phyloP scores from a whole-genome alignment of 2,329 filamentous ascomycete species.

The Stenocarpella maydis region DNA sequence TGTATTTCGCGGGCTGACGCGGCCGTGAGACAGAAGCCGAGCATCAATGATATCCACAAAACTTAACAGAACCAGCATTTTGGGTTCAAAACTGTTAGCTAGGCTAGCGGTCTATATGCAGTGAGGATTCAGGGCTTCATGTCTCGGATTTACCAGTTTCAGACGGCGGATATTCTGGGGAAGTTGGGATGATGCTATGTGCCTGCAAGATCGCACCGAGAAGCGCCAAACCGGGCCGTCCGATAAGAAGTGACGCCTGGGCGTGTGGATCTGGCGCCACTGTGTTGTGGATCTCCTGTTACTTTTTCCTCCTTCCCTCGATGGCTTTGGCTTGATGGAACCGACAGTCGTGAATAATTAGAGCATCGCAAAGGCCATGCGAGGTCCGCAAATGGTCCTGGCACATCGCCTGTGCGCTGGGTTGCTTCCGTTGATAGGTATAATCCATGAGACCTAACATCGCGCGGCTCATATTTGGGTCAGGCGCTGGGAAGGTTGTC shows the following conservation, averaged over 20 bases:
- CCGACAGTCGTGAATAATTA: not conserved
- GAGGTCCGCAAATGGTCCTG: not conserved
- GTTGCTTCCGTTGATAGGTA: not conserved
- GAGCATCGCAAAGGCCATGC: not conserved
- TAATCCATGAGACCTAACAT: not conserved
- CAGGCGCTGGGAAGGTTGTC: not conserved
- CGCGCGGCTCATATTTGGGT: not conserved
- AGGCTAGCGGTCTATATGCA: not conserved
- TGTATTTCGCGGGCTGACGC: slow-evolving; percentile 12
- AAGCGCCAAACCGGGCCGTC: not conserved
- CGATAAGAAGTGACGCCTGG: not conserved
- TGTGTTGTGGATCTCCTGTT: too few species aligned
- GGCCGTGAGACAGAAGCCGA: slow-evolving; percentile 8
- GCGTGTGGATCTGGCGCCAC: not conserved
- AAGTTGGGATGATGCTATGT: not conserved
- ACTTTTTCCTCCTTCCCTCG: not conserved
- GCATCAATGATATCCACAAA: not conserved
- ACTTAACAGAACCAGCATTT: not conserved
- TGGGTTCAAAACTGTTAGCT: not conserved
- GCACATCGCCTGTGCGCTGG: not conserved
- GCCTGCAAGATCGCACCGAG: not conserved
- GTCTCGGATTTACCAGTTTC: not conserved
- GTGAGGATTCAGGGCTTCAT: slow-evolving; percentile 4
- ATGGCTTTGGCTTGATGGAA: not conserved
- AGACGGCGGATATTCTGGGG: not conserved